Evolutionary conservation across 1,139 yeast genomes (phyloP).

Genomic region (Taphrina pruni): DNA sequence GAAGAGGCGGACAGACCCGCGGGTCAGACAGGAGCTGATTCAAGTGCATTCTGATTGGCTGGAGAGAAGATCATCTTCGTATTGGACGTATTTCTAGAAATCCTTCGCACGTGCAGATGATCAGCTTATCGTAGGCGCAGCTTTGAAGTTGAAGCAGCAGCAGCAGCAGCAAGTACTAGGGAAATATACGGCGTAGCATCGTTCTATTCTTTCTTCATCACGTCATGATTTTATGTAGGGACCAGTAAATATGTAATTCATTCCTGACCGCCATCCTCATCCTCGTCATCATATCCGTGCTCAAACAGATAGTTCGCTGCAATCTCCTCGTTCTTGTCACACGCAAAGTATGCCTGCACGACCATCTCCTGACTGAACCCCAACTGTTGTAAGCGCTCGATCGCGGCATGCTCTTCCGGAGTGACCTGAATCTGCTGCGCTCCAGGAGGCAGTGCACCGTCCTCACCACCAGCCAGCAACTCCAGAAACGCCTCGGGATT

Average conservation of each 20-base stretch:
- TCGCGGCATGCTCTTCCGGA: constrained; percentile 85
- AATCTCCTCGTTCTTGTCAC: constrained; percentile 95
- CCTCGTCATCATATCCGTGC: constrained; percentile 52
- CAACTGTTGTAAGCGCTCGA: constrained; percentile 81
- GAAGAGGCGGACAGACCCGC: neutral
- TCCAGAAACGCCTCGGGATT: constrained; percentile 87
- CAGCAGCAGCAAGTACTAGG: no score
- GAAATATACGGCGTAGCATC: no score
- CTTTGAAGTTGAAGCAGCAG: no score
- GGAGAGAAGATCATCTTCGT: neutral
- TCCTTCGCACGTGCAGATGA: no score
- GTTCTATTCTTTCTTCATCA: neutral
- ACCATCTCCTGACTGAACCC: constrained; percentile 90
- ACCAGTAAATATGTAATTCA: neutral
- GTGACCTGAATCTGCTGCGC: constrained; percentile 65
- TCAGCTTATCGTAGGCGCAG: no score
- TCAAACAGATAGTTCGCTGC: constrained; percentile 44
- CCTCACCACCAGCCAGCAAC: constrained; percentile 55
- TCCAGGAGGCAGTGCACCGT: constrained; percentile 52
- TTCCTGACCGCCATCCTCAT: constrained; percentile 44
- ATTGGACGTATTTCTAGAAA: neutral
- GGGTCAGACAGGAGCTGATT: constrained; percentile 17
- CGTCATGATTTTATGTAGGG: neutral
- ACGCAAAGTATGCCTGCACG: constrained; percentile 93
- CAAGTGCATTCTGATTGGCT: constrained; percentile 7